These are phyloP conservation scores for Debaryomyces subglobosus DNA, from an alignment of 1,139 yeast genomes.

Conservation along the genomic window DNA sequence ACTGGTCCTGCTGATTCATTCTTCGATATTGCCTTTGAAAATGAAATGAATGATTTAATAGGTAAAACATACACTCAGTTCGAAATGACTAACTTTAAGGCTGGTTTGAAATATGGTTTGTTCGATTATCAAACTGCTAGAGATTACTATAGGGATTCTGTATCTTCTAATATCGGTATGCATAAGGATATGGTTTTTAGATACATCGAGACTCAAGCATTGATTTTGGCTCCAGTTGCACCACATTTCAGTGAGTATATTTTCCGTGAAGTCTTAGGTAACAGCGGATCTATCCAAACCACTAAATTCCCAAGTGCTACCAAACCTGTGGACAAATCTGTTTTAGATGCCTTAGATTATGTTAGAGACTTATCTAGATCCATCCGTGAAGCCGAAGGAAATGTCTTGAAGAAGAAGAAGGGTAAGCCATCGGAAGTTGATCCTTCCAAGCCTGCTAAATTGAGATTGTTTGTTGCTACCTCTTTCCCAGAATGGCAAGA, in stretches of 20 bases:
- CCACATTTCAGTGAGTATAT: conserved; percentile 95
- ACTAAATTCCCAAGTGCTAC: conserved; percentile 78
- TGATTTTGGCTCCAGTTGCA: conserved; percentile 87
- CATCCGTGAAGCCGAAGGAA: conserved; percentile 91
- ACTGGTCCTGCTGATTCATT: conserved; percentile 68
- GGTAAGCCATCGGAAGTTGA: conserved; percentile 76
- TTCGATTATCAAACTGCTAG: conserved; percentile 94
- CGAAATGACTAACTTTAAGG: conserved; percentile 75
- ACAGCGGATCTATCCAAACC: conserved; percentile 64
- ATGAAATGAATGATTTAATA: conserved; percentile 86
- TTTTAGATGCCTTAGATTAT: conserved; percentile 72
- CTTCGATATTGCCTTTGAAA: conserved; percentile 88
- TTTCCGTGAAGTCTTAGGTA: conserved; percentile 77
- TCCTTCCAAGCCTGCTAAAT: conserved; percentile 67
- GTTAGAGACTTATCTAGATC: conserved; percentile 78
- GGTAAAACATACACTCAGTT: conserved; percentile 74
- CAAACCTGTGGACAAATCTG: conserved; percentile 62
- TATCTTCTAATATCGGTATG: conserved; percentile 64
- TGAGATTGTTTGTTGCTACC: conserved; percentile 72
- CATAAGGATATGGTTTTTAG: conserved; percentile 79
- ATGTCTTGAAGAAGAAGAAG: conserved; percentile 87
- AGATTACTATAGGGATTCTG: conserved; percentile 91
- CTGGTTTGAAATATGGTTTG: conserved; percentile 86
- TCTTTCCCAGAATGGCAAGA: conserved; percentile 98
- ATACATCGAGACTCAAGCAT: conserved; percentile 83